These are phyloP conservation scores for Salix koriyanagi DNA, from an alignment of 345 rosid species.

Conservation along the genomic window DNA sequence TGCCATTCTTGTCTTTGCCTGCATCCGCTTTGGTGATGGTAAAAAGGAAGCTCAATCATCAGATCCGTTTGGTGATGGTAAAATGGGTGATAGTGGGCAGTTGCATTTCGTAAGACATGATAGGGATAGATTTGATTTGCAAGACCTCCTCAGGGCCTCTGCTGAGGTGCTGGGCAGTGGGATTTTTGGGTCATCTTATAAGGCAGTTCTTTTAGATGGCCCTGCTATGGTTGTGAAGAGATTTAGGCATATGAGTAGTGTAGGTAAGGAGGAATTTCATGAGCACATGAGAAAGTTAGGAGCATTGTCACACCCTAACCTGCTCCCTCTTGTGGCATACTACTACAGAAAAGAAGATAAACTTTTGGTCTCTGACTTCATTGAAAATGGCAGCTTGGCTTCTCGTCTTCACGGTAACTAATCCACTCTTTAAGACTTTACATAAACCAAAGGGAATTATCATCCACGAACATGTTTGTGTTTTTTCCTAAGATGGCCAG, in stretches of 20 bases:
- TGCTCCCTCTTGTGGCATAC: constrained; percentile 64
- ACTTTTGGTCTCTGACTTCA: constrained; percentile 64
- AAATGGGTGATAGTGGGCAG: constrained; percentile 30
- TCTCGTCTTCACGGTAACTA: constrained; percentile 63
- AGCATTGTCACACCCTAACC: constrained; percentile 59
- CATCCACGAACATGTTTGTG: background rate
- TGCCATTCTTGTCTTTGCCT: constrained; percentile 7
- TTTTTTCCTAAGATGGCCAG: too few species aligned
- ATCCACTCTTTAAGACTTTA: background rate
- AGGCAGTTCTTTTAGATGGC: constrained; percentile 53
- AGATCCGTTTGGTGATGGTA: background rate
- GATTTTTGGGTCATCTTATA: constrained; percentile 72
- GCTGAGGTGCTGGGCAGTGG: constrained; percentile 83
- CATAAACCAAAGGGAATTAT: background rate
- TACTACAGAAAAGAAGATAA: constrained; percentile 76
- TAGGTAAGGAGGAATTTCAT: constrained; percentile 54
- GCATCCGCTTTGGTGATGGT: constrained; percentile 14
- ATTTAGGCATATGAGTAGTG: constrained; percentile 58
- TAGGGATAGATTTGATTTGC: constrained; percentile 57
- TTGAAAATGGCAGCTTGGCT: constrained; percentile 71
- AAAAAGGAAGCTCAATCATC: constrained; percentile 19
- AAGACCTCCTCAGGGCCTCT: constrained; percentile 71
- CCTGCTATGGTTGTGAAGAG: constrained; percentile 73
- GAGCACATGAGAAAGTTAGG: constrained; percentile 73
- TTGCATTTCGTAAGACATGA: constrained; percentile 50